Base-by-base conservation (phyloP, 306 rosid species). In the Cicer judaicum region DNA sequence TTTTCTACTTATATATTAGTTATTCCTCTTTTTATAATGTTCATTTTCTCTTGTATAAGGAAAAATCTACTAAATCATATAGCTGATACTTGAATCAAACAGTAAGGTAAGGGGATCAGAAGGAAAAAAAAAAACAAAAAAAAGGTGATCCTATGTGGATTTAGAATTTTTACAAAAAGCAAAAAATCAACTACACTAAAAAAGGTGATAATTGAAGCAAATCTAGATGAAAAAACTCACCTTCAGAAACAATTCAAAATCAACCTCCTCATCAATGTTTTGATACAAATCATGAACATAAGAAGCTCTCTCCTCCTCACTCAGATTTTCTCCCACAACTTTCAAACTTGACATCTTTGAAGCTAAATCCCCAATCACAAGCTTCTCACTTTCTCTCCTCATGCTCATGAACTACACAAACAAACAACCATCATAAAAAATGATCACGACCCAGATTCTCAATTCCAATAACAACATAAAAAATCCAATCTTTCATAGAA, bases 201-300 rank as follows among this genome's bases (percentile, higher is more conserved):
- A 68, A 76, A 52, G 73, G 12, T 36, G 75, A 83, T 34, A 48
- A 34, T 21, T 55, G 49, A 80, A 78, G 1, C 56, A 64, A 77
- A 80, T 84, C 62, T 34, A 77, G 38, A 55, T 65, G 12, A 40
- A 6, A 68, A 49, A 55, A 70, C 91, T 19, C 29, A 91, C 98
- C 91, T 85, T 88, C 72, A 93, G 97, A 82, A 93, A 93, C 76
- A 88, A 81, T 80, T 93, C 98, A 77, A 91, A 93, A 83, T 91
- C 97, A 21, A 91, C 96, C 38, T 91, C 96, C 5, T 91, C 91
- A 18, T 91, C 96, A 7, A 78, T 84, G 49, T 85, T 91, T 76
- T 79, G 86, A 84, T 87, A 80, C 80, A 86, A 89, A 79, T 80
- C 91, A 14, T 88, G 84, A 59, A 93, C 84, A 55, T 79, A 86